A percentile compares a stretch with the other conserved stretches of the same genome.
phyloP scores from a whole-genome alignment of 495 filamentous ascomycete genomes.

The Cenococcum geophilum region DNA sequence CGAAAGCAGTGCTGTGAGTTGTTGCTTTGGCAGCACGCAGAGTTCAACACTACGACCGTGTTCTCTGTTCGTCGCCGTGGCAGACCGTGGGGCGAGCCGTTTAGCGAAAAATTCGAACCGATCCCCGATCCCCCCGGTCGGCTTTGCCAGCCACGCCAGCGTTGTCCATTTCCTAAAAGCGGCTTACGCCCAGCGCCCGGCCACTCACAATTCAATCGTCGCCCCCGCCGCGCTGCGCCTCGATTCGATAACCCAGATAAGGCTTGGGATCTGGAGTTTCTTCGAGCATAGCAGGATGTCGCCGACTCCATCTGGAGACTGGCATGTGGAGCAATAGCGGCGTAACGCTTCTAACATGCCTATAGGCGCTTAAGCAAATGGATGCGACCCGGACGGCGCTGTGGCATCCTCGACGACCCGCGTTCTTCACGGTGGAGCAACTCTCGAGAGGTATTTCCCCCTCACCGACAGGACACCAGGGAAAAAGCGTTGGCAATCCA shows the following conservation, averaged over 20 bases:
- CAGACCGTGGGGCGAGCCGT: too few species aligned
- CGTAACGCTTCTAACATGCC: not conserved
- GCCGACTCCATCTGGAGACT: not conserved
- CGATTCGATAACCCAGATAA: constrained; percentile 3
- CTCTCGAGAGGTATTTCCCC: not conserved
- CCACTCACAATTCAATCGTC: not conserved
- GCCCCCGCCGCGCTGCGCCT: not conserved
- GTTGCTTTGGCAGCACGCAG: too few species aligned
- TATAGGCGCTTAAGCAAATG: not conserved
- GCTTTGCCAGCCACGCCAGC: too few species aligned
- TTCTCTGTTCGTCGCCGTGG: not conserved
- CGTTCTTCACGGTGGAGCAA: not conserved
- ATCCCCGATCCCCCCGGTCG: too few species aligned
- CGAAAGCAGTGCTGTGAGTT: too few species aligned
- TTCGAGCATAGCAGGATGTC: not conserved
- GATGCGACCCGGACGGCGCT: not conserved
- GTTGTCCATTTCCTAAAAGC: not conserved
- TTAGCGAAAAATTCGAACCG: too few species aligned
- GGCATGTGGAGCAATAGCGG: not conserved
- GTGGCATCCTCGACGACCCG: not conserved
- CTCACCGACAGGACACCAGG: not conserved
- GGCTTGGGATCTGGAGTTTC: not conserved
- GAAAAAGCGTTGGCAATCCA: not conserved
- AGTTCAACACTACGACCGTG: not conserved
- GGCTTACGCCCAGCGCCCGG: not conserved